These are phyloP conservation scores for Geotrichum reessii DNA, from an alignment of 1,139 yeast genomes.

Conservation along the genomic window DNA sequence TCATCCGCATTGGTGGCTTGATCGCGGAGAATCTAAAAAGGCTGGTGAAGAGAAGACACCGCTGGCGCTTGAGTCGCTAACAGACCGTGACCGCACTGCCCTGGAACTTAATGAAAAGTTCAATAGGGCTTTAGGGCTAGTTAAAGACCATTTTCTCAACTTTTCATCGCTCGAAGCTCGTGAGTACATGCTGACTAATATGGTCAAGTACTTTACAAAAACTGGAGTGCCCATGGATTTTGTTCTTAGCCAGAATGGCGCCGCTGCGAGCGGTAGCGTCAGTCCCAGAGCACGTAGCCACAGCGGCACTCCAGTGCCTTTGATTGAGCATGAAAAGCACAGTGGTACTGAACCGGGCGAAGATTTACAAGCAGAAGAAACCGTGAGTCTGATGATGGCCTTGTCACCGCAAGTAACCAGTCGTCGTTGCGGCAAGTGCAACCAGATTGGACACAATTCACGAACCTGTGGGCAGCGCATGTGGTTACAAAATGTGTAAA, in stretches of 20 bases:
- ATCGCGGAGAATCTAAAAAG: slow-evolving; percentile 1
- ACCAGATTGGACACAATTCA: slow-evolving; percentile 19
- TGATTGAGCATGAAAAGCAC: background rate
- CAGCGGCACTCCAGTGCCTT: background rate
- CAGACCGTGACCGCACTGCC: slow-evolving; percentile 14
- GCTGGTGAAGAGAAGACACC: slow-evolving; percentile 2
- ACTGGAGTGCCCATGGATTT: slow-evolving; percentile 15
- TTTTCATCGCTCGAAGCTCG: slow-evolving; percentile 16
- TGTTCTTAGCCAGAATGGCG: background rate
- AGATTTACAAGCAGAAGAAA: background rate
- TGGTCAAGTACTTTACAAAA: slow-evolving; percentile 15
- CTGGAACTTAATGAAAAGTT: slow-evolving; percentile 16
- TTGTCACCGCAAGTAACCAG: background rate
- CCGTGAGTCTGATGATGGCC: background rate
- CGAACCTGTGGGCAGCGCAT: slow-evolving; percentile 19
- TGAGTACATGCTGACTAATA: slow-evolving; percentile 15
- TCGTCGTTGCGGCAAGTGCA: slow-evolving; percentile 19
- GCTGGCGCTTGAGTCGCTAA: slow-evolving; percentile 5
- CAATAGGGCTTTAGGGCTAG: slow-evolving; percentile 14
- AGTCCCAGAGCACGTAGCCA: background rate
- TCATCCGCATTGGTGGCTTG: slow-evolving; percentile 20
- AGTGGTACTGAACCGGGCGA: no score
- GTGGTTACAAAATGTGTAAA: slow-evolving; percentile 17
- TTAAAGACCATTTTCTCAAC: slow-evolving; percentile 18
- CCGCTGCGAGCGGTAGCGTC: slow-evolving; percentile 6